Evolutionary conservation across 768 basidiomycete genomes (phyloP).

Genomic region (Coprinopsis strossmayeri): DNA sequence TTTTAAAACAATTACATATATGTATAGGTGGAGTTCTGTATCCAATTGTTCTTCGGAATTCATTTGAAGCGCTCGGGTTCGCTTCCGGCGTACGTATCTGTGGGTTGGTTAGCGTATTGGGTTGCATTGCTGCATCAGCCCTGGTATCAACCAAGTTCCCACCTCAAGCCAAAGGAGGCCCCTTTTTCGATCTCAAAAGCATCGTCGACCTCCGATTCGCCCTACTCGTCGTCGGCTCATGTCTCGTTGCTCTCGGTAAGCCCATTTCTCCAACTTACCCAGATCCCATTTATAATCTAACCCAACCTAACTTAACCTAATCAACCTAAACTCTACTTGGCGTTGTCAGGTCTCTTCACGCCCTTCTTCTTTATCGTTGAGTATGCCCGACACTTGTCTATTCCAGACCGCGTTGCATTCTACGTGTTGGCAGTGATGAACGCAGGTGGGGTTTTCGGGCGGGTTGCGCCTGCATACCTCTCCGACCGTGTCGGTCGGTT

Average conservation of each 20-base stretch:
- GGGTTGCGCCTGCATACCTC: constrained; percentile 54
- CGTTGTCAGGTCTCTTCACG: constrained; percentile 52
- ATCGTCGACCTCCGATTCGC: constrained; percentile 47
- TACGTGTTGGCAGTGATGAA: constrained; percentile 63
- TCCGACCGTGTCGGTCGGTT: constrained; percentile 63
- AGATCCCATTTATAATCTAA: constrained; percentile 1
- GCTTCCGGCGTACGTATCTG: constrained; percentile 57
- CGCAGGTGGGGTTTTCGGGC: constrained; percentile 59
- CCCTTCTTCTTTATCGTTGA: constrained; percentile 67
- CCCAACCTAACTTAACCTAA: too few relatives aligned
- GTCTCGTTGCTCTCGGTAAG: constrained; percentile 57
- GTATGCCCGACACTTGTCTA: constrained; percentile 41
- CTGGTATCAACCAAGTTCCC: constrained; percentile 35
- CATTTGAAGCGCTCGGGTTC: constrained; percentile 52
- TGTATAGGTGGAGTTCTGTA: constrained; percentile 59
- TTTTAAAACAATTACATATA: neutral
- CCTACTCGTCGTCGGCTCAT: constrained; percentile 47
- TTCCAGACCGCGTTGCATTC: constrained; percentile 36
- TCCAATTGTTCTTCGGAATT: constrained; percentile 53
- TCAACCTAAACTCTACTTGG: too few relatives aligned
- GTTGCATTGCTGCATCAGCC: constrained; percentile 40
- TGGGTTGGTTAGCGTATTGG: constrained; percentile 40
- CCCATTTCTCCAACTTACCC: neutral
- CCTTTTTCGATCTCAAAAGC: constrained; percentile 24
- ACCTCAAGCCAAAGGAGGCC: constrained; percentile 20